Evolutionary conservation across 2,329 filamentous ascomycete species (phyloP).

Genomic region (Magnaporthiopsis incrustans): DNA sequence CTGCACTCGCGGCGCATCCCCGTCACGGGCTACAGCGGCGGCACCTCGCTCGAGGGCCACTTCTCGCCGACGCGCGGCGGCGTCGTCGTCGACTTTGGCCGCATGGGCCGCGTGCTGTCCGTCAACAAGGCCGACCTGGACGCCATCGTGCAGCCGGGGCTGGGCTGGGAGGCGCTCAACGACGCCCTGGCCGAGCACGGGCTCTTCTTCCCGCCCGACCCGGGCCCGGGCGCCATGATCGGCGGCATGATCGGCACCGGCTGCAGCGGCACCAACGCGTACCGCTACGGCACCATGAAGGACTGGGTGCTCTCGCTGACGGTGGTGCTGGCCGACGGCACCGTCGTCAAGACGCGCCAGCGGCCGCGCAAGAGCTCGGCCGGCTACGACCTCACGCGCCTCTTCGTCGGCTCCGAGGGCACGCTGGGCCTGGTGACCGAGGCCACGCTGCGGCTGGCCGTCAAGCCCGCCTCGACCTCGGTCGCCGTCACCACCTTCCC

Average conservation of each 20-base stretch:
- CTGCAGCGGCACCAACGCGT: conserved; percentile 76
- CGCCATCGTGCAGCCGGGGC: conserved; percentile 69
- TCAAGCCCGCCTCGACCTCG: conserved; percentile 68
- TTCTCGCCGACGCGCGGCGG: conserved; percentile 77
- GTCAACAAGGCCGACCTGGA: conserved; percentile 73
- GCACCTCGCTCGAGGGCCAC: conserved; percentile 84
- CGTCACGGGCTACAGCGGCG: conserved; percentile 79
- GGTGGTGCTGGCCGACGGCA: conserved; percentile 84
- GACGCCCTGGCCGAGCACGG: conserved; percentile 64
- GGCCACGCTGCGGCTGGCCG: conserved; percentile 78
- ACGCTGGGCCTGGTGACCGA: conserved; percentile 77
- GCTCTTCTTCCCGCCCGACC: conserved; percentile 88
- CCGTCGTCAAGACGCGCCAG: conserved; percentile 81
- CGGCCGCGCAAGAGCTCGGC: conserved; percentile 83
- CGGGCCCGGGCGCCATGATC: conserved; percentile 86
- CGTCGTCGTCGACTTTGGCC: conserved; percentile 71
- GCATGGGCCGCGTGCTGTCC: conserved; percentile 73
- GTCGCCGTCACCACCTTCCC: conserved; percentile 64
- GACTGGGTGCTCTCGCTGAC: conserved; percentile 87
- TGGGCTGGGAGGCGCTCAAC: conserved; percentile 83
- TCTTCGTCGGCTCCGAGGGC: conserved; percentile 83
- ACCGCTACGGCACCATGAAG: conserved; percentile 89
- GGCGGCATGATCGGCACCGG: conserved; percentile 78
- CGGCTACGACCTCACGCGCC: conserved; percentile 82
- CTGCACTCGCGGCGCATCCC: conserved; percentile 76